Evolutionary conservation across 2,329 filamentous ascomycete species (phyloP), one percentile per base, ranked within the genome.

Genomic region (Sphaerulina populicola): DNA sequence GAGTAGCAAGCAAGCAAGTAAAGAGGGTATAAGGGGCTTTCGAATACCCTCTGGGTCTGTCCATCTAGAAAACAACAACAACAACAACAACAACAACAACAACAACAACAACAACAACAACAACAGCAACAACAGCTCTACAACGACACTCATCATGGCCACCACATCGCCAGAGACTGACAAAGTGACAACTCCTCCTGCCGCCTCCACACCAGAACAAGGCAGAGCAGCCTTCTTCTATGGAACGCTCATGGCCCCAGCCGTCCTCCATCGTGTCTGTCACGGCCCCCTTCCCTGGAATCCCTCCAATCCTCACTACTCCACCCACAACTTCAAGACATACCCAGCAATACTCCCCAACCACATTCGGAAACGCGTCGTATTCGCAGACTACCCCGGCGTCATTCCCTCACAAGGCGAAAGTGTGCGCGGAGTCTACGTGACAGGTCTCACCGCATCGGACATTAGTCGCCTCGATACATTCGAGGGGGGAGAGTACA

Each of bases 191-290:
- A 27, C 7, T 23, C 15, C 39, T 42, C 46, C 9, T 4, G 12
- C 45, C 5, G 14, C 14, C n/a, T 37, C 38, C 15, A n/a, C 33
- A 11, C 29, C 23, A 23, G 10, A 31, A 29, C 30, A 21, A 35
- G 46, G 51, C 31, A 73, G 75, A 61, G 73, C 73, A 14, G 77
- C 79, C 58, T 83, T 84, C 71, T 83, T 83, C 74, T 84, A 84
- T 65, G 81, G 76, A 58, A 82, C 79, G 23, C 69, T 83, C 64
- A 96, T 96, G 89, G 86, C 84, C n/a, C 81, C 85, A 0, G 80
- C 85, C 63, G 83, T 97, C 62, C 88, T 97, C 60, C 85, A 86
- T 71, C 85, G 85, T 31, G 89, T 95, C 39, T 87, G 87, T 68
- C 87, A 90, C 70, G 80, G 82, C 58, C 70, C 71, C 7, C 67